Evolutionary conservation across 352 stramenopile species (phyloP).

Genomic region (Phytophthora sp.): DNA sequence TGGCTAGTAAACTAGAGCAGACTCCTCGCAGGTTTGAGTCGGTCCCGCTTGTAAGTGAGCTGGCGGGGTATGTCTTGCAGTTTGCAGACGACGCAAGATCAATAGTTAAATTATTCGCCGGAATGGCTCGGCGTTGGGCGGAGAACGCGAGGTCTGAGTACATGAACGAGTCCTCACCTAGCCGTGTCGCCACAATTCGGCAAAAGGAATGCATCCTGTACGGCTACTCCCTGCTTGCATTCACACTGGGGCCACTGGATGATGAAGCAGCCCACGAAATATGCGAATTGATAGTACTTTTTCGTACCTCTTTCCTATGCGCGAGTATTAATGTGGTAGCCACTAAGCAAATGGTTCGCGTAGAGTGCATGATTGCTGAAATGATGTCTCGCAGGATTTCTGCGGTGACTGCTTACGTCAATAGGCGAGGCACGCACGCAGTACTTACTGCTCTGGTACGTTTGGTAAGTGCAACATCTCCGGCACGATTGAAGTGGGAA

Average conservation of each 20-base stretch:
- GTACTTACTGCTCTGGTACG: constrained; percentile 31
- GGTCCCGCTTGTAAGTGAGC: constrained; percentile 44
- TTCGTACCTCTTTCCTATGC: constrained; percentile 41
- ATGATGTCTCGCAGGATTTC: constrained; percentile 41
- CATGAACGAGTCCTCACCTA: constrained; percentile 8
- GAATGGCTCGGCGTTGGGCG: constrained; percentile 39
- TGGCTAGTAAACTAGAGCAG: constrained; percentile 32
- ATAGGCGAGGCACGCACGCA: not conserved
- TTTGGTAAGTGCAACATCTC: constrained; percentile 27
- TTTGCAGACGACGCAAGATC: constrained; percentile 13
- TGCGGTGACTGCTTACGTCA: constrained; percentile 17
- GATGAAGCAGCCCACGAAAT: constrained; percentile 26
- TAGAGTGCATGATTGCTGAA: constrained; percentile 34
- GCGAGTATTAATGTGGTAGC: constrained; percentile 27
- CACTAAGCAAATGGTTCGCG: constrained; percentile 17
- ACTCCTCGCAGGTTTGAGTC: constrained; percentile 34
- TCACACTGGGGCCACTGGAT: constrained; percentile 21
- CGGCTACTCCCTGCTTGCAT: constrained; percentile 45
- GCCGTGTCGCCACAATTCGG: constrained; percentile 26
- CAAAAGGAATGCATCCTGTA: constrained; percentile 53
- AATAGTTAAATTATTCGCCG: constrained; percentile 26
- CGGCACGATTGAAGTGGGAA: constrained; percentile 31
- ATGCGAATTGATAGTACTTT: constrained; percentile 54
- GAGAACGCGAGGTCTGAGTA: constrained; percentile 13
- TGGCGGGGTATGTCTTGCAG: constrained; percentile 39